Evolutionary conservation across 2,329 filamentous ascomycete species (phyloP), one percentile per base, ranked within the genome.

Genomic region (Zymoseptoria crescenta): DNA sequence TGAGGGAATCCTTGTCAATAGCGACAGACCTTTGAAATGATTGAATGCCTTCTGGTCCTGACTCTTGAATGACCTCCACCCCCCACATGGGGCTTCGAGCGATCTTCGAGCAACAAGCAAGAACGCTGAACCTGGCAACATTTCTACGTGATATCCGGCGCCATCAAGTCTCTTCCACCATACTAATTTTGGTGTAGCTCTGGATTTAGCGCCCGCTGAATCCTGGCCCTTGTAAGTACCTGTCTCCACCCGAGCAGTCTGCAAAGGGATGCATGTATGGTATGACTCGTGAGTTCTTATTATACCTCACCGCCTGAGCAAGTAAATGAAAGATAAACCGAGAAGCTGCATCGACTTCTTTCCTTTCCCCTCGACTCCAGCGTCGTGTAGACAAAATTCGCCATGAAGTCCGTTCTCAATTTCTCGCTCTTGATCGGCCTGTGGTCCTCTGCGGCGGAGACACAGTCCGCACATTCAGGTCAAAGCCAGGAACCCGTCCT

Each of bases 401-500:
- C 16, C 35, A 45, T 45, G 35, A 45, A 45, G 13, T 45, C 13
- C 35, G 6, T 45, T 16, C 35, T 45, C 2, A 13, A 45, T 45
- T 5, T 45, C n/a, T 45, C 35, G 35, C 35, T 45, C 16, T 45
- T 45, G 35, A 13, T 45, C 10, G 16, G 35, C 35, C 13, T 45
- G 10, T 16, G 35, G 35, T n/a, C 35, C 35, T 13, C 2, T 6
- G n/a, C 35, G 35, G n/a, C 35, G n/a, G 10, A 45, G 35, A 13
- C 13, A 6, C 13, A 4, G n/a, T 16, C 35, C 16, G 35, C 10
- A 45, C 13, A 13, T 4, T 45, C 35, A 13, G 3, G 13, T n/a
- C 35, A 45, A 16, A 13, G 16, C 10, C 35, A 45, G 7, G 49
- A 51, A 16, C 57, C 60, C 16, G 51, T 62, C 9, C 57, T 62